These are phyloP conservation scores for Pichia inconspicua DNA, from an alignment of 1,139 yeast genomes.

Conservation along the genomic window DNA sequence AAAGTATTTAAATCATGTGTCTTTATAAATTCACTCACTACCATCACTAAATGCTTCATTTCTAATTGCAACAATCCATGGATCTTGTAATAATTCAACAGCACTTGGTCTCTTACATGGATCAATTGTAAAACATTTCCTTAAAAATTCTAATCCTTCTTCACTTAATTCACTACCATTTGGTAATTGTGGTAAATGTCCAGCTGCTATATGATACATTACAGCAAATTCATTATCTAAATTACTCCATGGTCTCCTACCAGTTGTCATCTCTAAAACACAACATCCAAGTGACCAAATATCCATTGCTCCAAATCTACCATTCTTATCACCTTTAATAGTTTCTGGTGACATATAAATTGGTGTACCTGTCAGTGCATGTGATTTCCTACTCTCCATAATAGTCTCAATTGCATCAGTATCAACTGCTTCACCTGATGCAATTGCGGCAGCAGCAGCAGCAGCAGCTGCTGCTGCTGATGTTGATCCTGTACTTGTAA, in stretches of 20 bases:
- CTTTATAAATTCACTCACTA: neutral
- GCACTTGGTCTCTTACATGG: slow-evolving; percentile 79
- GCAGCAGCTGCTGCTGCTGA: neutral
- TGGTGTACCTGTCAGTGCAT: slow-evolving; percentile 86
- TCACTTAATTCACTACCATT: slow-evolving; percentile 67
- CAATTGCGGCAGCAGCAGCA: neutral
- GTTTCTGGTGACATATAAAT: slow-evolving; percentile 98
- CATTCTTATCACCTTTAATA: slow-evolving; percentile 67
- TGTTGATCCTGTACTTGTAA: neutral
- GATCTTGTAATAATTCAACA: slow-evolving; percentile 75
- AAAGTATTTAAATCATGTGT: too few relatives aligned
- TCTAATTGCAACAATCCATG: slow-evolving; percentile 77
- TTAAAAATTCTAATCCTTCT: slow-evolving; percentile 63
- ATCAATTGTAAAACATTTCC: slow-evolving; percentile 74
- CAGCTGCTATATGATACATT: slow-evolving; percentile 97
- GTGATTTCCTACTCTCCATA: slow-evolving; percentile 11
- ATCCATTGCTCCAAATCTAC: slow-evolving; percentile 69
- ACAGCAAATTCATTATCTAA: slow-evolving; percentile 97
- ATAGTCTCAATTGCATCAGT: slow-evolving; percentile 4
- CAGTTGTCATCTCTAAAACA: slow-evolving; percentile 76
- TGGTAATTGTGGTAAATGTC: slow-evolving; percentile 85
- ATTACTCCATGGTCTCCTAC: slow-evolving; percentile 82
- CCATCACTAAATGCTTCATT: slow-evolving; percentile 56
- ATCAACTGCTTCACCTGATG: neutral
- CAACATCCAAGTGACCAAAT: slow-evolving; percentile 83